Conservation (phyloP, 345 rosid genomes). For the Brassica cretica region DNA sequence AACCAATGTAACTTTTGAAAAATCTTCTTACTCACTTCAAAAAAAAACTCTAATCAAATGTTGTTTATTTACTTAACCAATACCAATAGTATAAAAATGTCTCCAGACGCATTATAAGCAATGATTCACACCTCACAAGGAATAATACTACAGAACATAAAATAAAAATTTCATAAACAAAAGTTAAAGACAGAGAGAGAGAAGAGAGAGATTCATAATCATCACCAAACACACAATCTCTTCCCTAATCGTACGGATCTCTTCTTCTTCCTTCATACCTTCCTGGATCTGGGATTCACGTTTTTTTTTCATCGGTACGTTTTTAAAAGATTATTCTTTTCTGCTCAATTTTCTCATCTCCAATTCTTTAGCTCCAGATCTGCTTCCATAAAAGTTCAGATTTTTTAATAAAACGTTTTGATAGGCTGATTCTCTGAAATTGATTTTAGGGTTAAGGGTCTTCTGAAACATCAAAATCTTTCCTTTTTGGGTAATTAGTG, state of each 20-base stretch:
- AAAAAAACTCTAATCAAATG: no score
- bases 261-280: neutral
- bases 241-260: conserved; percentile 26
- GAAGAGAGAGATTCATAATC: neutral
- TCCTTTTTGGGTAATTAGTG: neutral
- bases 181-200: conserved; percentile 4
- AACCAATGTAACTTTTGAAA: conserved; percentile 19
- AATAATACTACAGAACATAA: neutral
- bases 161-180: neutral
- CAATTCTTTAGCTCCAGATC: conserved; percentile 32
- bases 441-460: neutral
- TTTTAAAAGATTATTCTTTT: neutral
- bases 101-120: conserved; percentile 33
- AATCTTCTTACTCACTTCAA: conserved; percentile 9
- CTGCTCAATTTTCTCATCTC: neutral
- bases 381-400: conserved; percentile 1
- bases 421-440: neutral
- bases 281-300: conserved; percentile 26
- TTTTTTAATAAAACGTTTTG: neutral
- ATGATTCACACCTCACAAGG: conserved; percentile 21
- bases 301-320: conserved; percentile 8
- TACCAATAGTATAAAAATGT: neutral
- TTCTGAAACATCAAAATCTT: neutral
- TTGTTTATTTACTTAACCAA: neutral
- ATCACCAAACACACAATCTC: conserved; percentile 19